Conservation (phyloP, 2,329 filamentous ascomycete species). For the Aspergillus aculeatinus region DNA sequence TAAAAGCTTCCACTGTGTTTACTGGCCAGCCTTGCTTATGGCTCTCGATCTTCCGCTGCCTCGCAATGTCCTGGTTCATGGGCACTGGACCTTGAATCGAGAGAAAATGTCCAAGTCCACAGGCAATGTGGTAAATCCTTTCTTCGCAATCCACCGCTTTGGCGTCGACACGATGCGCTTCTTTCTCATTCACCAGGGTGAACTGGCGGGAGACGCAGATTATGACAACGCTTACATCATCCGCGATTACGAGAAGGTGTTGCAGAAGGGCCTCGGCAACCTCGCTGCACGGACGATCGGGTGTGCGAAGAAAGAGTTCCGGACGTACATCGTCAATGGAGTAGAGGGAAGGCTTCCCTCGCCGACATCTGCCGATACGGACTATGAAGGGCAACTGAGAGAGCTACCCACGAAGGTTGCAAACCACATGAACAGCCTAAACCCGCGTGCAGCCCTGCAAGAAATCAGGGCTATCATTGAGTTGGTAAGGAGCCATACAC, state of each 20-base stretch:
- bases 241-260: slow-evolving; percentile 72
- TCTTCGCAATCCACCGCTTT: slow-evolving; percentile 85
- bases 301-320: slow-evolving; percentile 67
- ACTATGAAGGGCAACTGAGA: slow-evolving; percentile 44
- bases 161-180: slow-evolving; percentile 85
- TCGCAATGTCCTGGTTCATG: slow-evolving; percentile 79
- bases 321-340: slow-evolving; percentile 54
- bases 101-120: slow-evolving; percentile 96
- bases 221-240: slow-evolving; percentile 80
- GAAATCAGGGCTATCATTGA: slow-evolving; percentile 62
- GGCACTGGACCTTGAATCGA: slow-evolving; percentile 89
- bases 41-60: slow-evolving; percentile 78
- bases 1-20: slow-evolving; percentile 80
- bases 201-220: slow-evolving; percentile 72
- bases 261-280: slow-evolving; percentile 79
- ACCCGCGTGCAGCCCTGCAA: slow-evolving; percentile 66
- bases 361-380: slow-evolving; percentile 29
- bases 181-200: slow-evolving; percentile 80
- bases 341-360: slow-evolving; percentile 29
- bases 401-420: slow-evolving; percentile 46
- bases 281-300: slow-evolving; percentile 69
- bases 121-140: slow-evolving; percentile 93
- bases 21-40: slow-evolving; percentile 96
- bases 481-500: slow-evolving; percentile 47
- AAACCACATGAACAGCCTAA: slow-evolving; percentile 60